A percentile compares a stretch with the other conserved stretches of the same genome.
Evolutionary conservation across 2,329 filamentous ascomycete species (phyloP).

Genomic region (Pseudogymnoascus sp.): DNA sequence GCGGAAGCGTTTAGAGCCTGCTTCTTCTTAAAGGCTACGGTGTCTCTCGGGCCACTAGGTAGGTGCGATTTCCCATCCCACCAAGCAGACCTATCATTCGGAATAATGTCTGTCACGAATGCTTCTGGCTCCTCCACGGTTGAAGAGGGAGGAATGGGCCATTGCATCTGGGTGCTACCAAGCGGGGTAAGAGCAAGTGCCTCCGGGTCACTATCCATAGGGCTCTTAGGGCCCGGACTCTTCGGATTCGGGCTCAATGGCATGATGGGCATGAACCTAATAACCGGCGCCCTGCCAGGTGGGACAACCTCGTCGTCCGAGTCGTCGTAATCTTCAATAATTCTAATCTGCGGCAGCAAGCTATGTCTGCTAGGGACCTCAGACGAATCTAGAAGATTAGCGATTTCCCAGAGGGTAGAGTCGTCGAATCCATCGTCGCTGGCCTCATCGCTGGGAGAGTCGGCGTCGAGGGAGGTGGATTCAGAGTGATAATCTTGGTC

Average conservation of each 20-base stretch:
- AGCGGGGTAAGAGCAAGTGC: background rate
- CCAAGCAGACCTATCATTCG: background rate
- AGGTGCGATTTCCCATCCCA: constrained; percentile 16
- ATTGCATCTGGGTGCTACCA: background rate
- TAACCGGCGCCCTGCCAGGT: background rate
- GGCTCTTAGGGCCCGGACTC: constrained; percentile 12
- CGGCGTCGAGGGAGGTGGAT: constrained; percentile 9
- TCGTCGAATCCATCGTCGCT: constrained; percentile 51
- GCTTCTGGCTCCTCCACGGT: background rate
- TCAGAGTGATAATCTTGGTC: constrained; percentile 25
- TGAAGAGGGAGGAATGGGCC: background rate
- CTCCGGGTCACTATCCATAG: constrained; percentile 6
- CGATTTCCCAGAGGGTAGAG: constrained; percentile 55
- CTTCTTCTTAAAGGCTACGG: constrained; percentile 16
- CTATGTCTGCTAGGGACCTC: constrained; percentile 44
- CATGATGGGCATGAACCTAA: constrained; percentile 11
- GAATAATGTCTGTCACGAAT: background rate
- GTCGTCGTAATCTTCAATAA: constrained; percentile 13
- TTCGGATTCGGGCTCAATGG: constrained; percentile 15
- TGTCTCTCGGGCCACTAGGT: constrained; percentile 15
- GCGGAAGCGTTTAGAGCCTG: background rate
- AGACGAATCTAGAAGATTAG: constrained; percentile 46
- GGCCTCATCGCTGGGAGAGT: constrained; percentile 17
- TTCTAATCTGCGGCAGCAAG: constrained; percentile 32
- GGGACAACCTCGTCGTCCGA: constrained; percentile 8